phyloP scores from a whole-genome alignment of 1,139 yeast genomes.

The Yamadazyma taylorii region DNA sequence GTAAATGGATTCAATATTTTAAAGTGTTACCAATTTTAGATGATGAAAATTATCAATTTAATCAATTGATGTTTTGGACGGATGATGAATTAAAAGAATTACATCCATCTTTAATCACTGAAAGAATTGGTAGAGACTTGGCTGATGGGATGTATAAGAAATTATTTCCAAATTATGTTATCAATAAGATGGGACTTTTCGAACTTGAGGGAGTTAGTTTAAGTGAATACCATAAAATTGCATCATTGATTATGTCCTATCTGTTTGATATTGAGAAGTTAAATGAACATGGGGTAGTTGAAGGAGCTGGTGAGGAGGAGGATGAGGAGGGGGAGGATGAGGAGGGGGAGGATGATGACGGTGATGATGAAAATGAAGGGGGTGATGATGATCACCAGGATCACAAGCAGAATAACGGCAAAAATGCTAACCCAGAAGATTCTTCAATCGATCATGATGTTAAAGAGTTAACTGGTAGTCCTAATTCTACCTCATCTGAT shows the following conservation, averaged over 20 bases:
- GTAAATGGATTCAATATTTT: constrained; percentile 72
- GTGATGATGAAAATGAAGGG: constrained; percentile 20
- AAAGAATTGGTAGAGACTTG: constrained; percentile 67
- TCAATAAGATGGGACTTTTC: constrained; percentile 22
- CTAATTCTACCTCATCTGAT: constrained; percentile 13
- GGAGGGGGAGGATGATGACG: constrained; percentile 18
- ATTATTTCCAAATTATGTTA: constrained; percentile 25
- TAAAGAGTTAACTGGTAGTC: no score
- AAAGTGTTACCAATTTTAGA: constrained; percentile 60
- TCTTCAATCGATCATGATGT: no score
- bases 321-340: constrained; percentile 18
- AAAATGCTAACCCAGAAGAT: no score
- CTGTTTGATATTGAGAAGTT: constrained; percentile 37
- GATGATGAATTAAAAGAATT: constrained; percentile 51
- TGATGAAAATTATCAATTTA: constrained; percentile 38
- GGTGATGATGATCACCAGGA: constrained; percentile 15
- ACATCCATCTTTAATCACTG: constrained; percentile 67
- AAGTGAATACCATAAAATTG: constrained; percentile 67
- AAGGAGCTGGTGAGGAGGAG: constrained; percentile 18
- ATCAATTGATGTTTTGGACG: constrained; percentile 81
- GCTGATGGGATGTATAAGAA: constrained; percentile 61
- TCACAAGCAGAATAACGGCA: no score
- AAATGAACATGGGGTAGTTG: constrained; percentile 16
- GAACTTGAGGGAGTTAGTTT: constrained; percentile 38
- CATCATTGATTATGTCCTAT: constrained; percentile 54